Conservation (phyloP, 371 early-diverging fungal genomes). For the Capniomyces stellatus region DNA sequence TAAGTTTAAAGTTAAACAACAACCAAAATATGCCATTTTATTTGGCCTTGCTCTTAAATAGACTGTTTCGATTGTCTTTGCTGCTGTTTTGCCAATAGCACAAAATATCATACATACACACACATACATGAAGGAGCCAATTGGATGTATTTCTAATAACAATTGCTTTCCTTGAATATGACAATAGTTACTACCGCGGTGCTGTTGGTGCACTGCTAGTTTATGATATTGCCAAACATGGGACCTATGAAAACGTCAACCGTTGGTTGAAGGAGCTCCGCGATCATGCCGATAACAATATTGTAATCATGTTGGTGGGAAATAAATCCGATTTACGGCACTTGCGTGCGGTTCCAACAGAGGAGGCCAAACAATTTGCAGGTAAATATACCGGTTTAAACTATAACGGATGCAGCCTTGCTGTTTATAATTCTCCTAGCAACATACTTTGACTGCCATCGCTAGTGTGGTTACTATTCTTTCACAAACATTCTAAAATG, state of each 20-base stretch:
- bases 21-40: no score
- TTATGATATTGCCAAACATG: slow-evolving; percentile 95
- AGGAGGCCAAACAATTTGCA: slow-evolving; percentile 93
- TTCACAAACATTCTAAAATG: not conserved
- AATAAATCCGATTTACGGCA: slow-evolving; percentile 98
- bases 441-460: not conserved
- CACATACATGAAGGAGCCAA: not conserved
- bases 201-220: slow-evolving; percentile 98
- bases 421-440: not conserved
- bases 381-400: slow-evolving; percentile 46
- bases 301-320: slow-evolving; percentile 97
- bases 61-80: no score
- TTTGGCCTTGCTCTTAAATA: no score
- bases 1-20: slow-evolving; percentile 31
- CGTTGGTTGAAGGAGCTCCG: slow-evolving; percentile 98
- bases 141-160: slow-evolving; percentile 6
- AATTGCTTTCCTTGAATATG: no score
- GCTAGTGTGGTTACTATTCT: slow-evolving; percentile 1
- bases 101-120: no score
- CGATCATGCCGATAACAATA: slow-evolving; percentile 93
- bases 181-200: slow-evolving; percentile 88
- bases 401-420: no score
- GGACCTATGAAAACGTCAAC: slow-evolving; percentile 84
- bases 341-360: slow-evolving; percentile 87
- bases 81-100: no score